Base-by-base conservation (phyloP, 2,329 filamentous ascomycete species). In the Onygenales sp. region DNA sequence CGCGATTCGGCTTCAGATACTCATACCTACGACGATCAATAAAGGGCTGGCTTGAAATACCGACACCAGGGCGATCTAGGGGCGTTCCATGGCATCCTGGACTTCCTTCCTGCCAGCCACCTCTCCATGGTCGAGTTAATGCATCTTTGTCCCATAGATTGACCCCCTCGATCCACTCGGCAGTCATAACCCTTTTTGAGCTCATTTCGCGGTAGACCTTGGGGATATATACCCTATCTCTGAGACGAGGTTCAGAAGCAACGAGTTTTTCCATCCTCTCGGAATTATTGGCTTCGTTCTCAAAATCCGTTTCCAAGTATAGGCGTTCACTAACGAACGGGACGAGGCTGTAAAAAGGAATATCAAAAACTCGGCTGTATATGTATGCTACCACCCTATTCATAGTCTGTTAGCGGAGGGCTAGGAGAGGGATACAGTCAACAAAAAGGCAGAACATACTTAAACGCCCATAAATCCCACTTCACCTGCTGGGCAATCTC, bases 151-250 rank as follows among this genome's bases (percentile, higher is more conserved):
- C 92, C 89, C 91, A 95, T 2, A 98, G 76, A 1, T 91, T 81
- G 2, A 95, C 83, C 6, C 93, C 93, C 70, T 98, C 93, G 55
- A 98, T 94, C 93, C 93, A 98, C 68, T 98, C 93, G 0, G 92
- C 90, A 0, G 91, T 94, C 75, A 98, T 85, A 48, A 98, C 84
- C 39, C 93, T 81, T 65, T 78, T 86, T 13, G 87, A 90, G 51
- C 83, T 90, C 32, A 96, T 79, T 56, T 95, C 89, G 3, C 84
- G 77, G 67, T 94, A 92, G 8, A 95, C 84, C 41, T 83, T 80
- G 0, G 93, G 93, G 7, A 98, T 85, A 67, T 97, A 96, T 2
- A 97, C 91, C 35, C 89, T 79, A 45, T 83, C 84, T 27, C 83
- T 82, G 38, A 98, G 76, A 31, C 86, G 78, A 21, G 87, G 83